These are phyloP conservation scores for Kluyveromyces dobzhanskii DNA, from an alignment of 805 yeast genomes.

Conservation along the genomic window DNA sequence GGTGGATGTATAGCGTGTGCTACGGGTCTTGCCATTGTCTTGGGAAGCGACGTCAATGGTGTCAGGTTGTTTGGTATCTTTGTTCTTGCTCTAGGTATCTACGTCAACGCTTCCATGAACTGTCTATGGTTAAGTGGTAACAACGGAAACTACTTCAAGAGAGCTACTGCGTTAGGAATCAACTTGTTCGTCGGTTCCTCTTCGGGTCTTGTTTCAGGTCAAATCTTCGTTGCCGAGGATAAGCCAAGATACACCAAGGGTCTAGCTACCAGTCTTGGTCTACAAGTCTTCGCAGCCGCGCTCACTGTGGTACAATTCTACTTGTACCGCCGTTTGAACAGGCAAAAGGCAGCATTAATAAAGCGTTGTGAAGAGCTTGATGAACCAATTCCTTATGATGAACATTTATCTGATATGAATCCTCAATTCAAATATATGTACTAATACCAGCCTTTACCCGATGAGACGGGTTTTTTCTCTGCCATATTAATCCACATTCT, in stretches of 20 bases:
- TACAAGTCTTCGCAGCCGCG: conserved; percentile 34
- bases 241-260: conserved; percentile 35
- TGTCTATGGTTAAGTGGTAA: conserved; percentile 35
- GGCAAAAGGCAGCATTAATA: conserved; percentile 30
- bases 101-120: conserved; percentile 32
- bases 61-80: conserved; percentile 34
- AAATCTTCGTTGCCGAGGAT: conserved; percentile 29
- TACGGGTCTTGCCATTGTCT: conserved; percentile 28
- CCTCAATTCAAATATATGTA: conserved; percentile 42
- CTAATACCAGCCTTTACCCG: conserved; percentile 15
- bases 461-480: no score
- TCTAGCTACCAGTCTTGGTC: conserved; percentile 37
- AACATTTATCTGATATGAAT: conserved; percentile 29
- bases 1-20: conserved; percentile 28
- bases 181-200: conserved; percentile 30
- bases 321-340: conserved; percentile 27
- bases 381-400: conserved; percentile 30
- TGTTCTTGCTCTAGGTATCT: conserved; percentile 33
- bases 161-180: conserved; percentile 34
- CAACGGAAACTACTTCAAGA: conserved; percentile 32
- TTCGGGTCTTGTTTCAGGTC: conserved; percentile 34
- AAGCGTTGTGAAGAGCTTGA: conserved; percentile 25
- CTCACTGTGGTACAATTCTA: conserved; percentile 28
- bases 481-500: no score
- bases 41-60: conserved; percentile 27